phyloP scores from a whole-genome alignment of 257 asterid species.

The Mitragyna speciosa region DNA sequence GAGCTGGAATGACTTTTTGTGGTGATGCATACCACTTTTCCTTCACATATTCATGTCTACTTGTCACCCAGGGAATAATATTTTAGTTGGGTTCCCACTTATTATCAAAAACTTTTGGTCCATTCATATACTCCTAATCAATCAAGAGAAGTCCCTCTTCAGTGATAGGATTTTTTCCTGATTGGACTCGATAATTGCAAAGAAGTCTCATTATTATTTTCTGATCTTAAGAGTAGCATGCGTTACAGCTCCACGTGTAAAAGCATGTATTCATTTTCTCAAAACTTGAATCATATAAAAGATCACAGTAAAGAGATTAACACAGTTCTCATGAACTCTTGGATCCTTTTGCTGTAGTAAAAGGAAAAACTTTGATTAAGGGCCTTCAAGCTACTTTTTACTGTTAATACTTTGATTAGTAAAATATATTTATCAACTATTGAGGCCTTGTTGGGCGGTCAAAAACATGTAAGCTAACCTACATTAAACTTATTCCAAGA shows the following conservation, averaged over 20 bases:
- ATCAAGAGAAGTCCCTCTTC: not conserved
- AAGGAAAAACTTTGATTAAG: not conserved
- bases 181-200: not conserved
- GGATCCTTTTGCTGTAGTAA: not conserved
- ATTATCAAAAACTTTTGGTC: not conserved
- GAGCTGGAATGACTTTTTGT: constrained; percentile 30
- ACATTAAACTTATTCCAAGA: no score
- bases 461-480: not conserved
- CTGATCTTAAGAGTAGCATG: not conserved
- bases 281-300: not conserved
- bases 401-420: not conserved
- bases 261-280: not conserved
- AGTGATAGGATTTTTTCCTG: not conserved
- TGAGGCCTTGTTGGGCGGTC: not conserved
- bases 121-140: not conserved
- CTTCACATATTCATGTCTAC: constrained; percentile 13
- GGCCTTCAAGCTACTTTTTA: not conserved
- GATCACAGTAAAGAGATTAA: not conserved
- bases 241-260: not conserved
- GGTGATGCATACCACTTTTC: constrained; percentile 23
- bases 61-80: constrained; percentile 10
- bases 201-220: not conserved
- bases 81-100: not conserved
- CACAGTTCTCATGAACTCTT: not conserved
- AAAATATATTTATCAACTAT: not conserved